Percentiles rank a stretch among this genome's conserved stretches.
phyloP scores from a whole-genome alignment of 768 basidiomycete species.

The Mycena vitilis region DNA sequence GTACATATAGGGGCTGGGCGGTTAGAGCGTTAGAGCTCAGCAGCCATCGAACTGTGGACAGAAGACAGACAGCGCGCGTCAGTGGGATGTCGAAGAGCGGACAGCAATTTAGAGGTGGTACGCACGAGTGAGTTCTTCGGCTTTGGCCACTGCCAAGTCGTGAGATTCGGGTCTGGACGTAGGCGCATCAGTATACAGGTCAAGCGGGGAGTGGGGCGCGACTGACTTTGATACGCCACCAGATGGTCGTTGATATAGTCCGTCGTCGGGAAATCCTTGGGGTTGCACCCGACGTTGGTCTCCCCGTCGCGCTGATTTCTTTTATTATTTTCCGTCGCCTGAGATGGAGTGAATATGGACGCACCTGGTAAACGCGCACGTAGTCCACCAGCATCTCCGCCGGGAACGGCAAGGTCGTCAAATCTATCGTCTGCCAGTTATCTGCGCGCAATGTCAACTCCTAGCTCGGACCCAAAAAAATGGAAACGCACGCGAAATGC shows the following conservation, averaged over 20 bases:
- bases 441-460: constrained; percentile 1
- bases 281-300: constrained; percentile 75
- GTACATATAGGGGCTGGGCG: background rate
- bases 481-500: constrained; percentile 61
- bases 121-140: constrained; percentile 53
- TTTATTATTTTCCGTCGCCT: too few relatives aligned
- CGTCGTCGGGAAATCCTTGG: constrained; percentile 71
- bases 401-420: constrained; percentile 72
- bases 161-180: constrained; percentile 53
- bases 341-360: too few relatives aligned
- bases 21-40: too few relatives aligned
- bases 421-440: constrained; percentile 67
- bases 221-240: constrained; percentile 70
- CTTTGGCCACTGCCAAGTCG: constrained; percentile 54
- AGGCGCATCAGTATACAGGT: background rate
- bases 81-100: background rate
- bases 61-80: background rate
- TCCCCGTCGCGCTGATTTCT: constrained; percentile 58
- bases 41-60: constrained; percentile 14
- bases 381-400: constrained; percentile 81
- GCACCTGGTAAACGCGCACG: constrained; percentile 75
- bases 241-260: constrained; percentile 69
- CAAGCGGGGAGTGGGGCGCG: background rate
- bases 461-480: background rate
- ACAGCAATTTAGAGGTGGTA: background rate